Percentiles rank a stretch among this genome's conserved stretches.
These are phyloP conservation scores for Bullera alba DNA, from an alignment of 768 basidiomycete genomes.

Conservation along the genomic window DNA sequence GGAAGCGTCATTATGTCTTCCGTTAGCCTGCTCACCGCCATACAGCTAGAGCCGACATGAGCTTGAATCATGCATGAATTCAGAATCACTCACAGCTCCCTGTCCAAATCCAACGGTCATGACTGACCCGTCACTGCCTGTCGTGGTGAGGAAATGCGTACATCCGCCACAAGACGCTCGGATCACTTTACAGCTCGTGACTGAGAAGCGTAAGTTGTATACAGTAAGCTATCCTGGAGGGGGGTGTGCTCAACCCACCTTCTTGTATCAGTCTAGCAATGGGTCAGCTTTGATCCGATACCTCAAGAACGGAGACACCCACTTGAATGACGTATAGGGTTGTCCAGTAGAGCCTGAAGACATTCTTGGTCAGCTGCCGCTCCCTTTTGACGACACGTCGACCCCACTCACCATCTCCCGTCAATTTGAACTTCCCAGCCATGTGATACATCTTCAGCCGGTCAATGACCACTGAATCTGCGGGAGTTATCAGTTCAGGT, in stretches of 20 bases:
- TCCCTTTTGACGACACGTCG: background rate
- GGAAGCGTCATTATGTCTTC: background rate
- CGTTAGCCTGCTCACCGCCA: constrained; percentile 14
- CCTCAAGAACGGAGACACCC: background rate
- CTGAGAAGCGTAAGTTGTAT: too few species aligned
- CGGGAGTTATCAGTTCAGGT: constrained; percentile 1
- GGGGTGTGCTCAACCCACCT: constrained; percentile 55
- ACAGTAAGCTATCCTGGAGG: constrained; percentile 7
- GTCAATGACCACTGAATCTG: constrained; percentile 58
- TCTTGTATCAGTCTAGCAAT: constrained; percentile 66
- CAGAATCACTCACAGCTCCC: constrained; percentile 17
- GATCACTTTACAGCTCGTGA: constrained; percentile 70
- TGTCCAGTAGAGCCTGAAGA: constrained; percentile 74
- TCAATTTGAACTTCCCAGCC: constrained; percentile 75
- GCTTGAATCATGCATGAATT: constrained; percentile 21
- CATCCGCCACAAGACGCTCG: constrained; percentile 73
- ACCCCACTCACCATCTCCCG: constrained; percentile 74
- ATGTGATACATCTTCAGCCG: constrained; percentile 56
- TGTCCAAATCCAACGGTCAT: constrained; percentile 65
- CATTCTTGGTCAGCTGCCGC: constrained; percentile 2
- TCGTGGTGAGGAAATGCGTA: constrained; percentile 69
- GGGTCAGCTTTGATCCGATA: constrained; percentile 1
- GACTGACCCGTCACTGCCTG: constrained; percentile 61
- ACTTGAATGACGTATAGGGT: constrained; percentile 70
- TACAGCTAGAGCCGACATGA: constrained; percentile 32